phyloP scores from a whole-genome alignment of 805 yeast species.

The Tetrapisispora iriomotensis region DNA sequence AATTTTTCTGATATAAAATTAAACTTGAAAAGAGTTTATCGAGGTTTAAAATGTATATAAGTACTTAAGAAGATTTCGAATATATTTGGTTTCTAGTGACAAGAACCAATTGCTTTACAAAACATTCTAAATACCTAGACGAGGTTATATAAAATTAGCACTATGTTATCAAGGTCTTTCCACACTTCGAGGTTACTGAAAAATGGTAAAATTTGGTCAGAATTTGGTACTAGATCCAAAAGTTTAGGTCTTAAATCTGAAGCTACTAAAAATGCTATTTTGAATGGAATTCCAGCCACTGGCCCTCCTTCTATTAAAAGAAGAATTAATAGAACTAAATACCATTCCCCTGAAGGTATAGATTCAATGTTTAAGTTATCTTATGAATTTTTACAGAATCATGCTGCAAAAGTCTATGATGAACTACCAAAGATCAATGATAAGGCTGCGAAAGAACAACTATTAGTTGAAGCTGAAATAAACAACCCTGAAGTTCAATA shows the following conservation, averaged over 20 bases:
- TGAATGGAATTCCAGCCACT: slow-evolving; percentile 27
- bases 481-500: slow-evolving; percentile 79
- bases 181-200: slow-evolving; percentile 11
- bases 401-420: slow-evolving; percentile 34
- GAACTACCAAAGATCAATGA: slow-evolving; percentile 20
- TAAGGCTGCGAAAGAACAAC: slow-evolving; percentile 21
- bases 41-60: too few species aligned
- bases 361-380: slow-evolving; percentile 67
- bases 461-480: slow-evolving; percentile 53
- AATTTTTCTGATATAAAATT: too few species aligned
- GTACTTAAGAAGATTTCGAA: too few species aligned
- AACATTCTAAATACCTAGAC: not conserved
- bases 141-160: not conserved
- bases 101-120: too few species aligned
- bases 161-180: slow-evolving; percentile 18
- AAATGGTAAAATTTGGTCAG: slow-evolving; percentile 23
- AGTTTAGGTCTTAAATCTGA: slow-evolving; percentile 24
- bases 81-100: too few species aligned
- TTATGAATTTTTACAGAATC: slow-evolving; percentile 43
- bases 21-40: too few species aligned
- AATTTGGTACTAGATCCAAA: slow-evolving; percentile 16
- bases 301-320: slow-evolving; percentile 49
- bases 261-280: slow-evolving; percentile 23
- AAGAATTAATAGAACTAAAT: slow-evolving; percentile 37
- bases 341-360: slow-evolving; percentile 59